Evolutionary conservation across 2,329 filamentous ascomycete species (phyloP), one percentile per base, ranked within the genome.

Genomic region (Aureobasidium sp.): DNA sequence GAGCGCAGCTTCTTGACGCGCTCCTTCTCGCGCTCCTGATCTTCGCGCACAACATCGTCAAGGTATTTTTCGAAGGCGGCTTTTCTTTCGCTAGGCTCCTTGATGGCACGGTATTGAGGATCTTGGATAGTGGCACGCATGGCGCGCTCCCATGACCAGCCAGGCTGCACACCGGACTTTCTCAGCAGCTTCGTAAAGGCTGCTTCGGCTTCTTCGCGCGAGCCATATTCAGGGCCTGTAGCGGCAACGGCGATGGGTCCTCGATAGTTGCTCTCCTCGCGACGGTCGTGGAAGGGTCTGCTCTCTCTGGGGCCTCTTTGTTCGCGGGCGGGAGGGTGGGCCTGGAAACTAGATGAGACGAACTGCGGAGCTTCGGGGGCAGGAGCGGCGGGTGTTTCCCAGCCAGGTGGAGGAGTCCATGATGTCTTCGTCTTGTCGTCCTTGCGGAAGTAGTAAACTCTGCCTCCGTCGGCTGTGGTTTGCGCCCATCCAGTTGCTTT

Each of bases 1-100:
- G 89, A 83, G 70, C 91, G 90, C 71, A 97, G 82, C 79, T 97
- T 97, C 69, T 90, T 83, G 74, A 96, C 82, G 72, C 94, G 88
- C 77, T 97, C 93, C 76, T 96, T 93, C 72, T 92, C 92, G 68
- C 89, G 89, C 75, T 95, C 91, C 79, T 95, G 94, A 78, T 99
- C 94, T 78, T 97, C 90, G 68, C 89, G 82, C 68, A 94, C 86
- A 75, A 96, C 84, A 74, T 97, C 91, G 69, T 91, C 83, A 73
- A 90, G 91, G 79, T 94, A 99, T 78, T 96, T 96, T 77, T 96
- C 90, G 75, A 97, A 99, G 20, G 91, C 90, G 67, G 87, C 82
- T 75, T 91, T 94, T 68, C 94, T 87, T 72, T 96, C 92, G 75
- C 88, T 91, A 5, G 94, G 91, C 70, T 97, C 91, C 70, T 93